Evolutionary conservation across 2,329 filamentous ascomycete species (phyloP).

Genomic region (Xylariaceae sp.): DNA sequence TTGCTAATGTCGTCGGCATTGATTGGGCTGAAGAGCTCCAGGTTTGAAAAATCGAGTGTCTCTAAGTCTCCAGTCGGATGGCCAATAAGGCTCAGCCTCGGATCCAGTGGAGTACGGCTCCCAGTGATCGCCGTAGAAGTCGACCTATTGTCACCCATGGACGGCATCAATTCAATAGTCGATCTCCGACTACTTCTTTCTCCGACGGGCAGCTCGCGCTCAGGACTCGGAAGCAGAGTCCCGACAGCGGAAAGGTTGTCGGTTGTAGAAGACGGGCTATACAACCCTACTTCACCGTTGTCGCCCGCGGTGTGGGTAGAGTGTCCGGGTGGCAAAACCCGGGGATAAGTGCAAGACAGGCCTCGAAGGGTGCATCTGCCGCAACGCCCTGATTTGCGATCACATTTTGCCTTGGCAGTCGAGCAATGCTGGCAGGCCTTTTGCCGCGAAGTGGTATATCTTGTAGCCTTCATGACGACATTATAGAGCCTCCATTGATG

Average conservation of each 20-base stretch:
- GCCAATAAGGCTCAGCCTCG: neutral
- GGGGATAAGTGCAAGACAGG: slow-evolving; percentile 37
- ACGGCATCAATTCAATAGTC: neutral
- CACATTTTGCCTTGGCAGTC: slow-evolving; percentile 44
- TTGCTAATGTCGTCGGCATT: slow-evolving; percentile 50
- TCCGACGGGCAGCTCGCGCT: neutral
- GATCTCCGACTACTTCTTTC: neutral
- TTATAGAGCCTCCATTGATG: neutral
- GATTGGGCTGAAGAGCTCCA: slow-evolving; percentile 49
- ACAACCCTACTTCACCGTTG: neutral
- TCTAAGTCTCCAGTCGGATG: slow-evolving; percentile 2
- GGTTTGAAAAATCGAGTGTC: slow-evolving; percentile 38
- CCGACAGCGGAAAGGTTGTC: neutral
- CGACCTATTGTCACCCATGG: neutral
- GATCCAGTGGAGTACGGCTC: slow-evolving; percentile 1
- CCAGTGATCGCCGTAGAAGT: neutral
- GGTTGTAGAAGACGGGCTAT: slow-evolving; percentile 7
- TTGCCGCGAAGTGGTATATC: slow-evolving; percentile 44
- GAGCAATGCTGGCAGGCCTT: slow-evolving; percentile 45
- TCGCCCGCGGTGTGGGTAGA: neutral
- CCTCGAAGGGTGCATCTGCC: slow-evolving; percentile 37
- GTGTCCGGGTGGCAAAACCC: neutral
- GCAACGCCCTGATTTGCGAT: slow-evolving; percentile 39
- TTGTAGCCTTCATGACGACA: slow-evolving; percentile 28
- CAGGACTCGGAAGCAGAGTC: slow-evolving; percentile 1